Percentiles rank a stretch among this genome's conserved stretches.
These are phyloP conservation scores for Cladosporium colombiae DNA, from an alignment of 2,329 filamentous ascomycete genomes.

Conservation along the genomic window DNA sequence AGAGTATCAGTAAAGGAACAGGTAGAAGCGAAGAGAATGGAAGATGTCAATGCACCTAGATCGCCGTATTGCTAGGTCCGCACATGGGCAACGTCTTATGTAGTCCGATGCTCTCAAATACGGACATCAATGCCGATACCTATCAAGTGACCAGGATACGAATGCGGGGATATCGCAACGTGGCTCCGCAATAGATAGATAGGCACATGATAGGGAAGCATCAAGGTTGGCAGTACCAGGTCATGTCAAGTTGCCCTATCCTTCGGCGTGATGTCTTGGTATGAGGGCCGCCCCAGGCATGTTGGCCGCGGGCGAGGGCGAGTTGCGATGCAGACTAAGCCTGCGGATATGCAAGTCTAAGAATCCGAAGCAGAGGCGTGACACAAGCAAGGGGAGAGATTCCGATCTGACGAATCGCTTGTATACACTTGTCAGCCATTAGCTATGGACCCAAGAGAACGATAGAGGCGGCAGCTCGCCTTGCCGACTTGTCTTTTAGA, in stretches of 20 bases:
- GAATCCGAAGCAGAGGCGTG: background rate
- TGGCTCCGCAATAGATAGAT: slow-evolving; percentile 12
- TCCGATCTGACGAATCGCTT: background rate
- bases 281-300: background rate
- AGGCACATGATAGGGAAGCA: slow-evolving; percentile 16
- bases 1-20: background rate
- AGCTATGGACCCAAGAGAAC: background rate
- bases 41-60: background rate
- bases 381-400: background rate
- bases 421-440: background rate
- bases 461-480: background rate
- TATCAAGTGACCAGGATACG: background rate
- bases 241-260: slow-evolving; percentile 7
- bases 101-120: background rate
- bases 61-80: background rate
- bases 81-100: background rate
- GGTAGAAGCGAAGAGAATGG: background rate
- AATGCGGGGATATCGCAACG: slow-evolving; percentile 14
- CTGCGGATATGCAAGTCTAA: background rate
- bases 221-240: background rate
- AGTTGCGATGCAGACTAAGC: background rate
- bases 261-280: background rate
- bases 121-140: background rate
- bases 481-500: background rate
- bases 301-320: slow-evolving; percentile 6